Evolutionary conservation across 768 basidiomycete genomes (phyloP).

Genomic region (Dendrothele bispora): DNA sequence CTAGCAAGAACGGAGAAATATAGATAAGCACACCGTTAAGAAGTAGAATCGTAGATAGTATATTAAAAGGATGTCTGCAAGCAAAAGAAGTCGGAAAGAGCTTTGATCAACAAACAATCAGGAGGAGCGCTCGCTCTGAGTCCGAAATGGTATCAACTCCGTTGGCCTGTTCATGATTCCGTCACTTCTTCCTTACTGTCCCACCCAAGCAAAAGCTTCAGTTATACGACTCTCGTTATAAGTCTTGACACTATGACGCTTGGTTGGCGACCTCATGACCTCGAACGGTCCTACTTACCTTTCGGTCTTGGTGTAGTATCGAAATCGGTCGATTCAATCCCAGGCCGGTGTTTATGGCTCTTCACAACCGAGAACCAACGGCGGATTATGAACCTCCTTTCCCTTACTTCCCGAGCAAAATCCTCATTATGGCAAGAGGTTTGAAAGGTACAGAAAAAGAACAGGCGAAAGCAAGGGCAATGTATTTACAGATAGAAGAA

Average conservation of each 20-base stretch:
- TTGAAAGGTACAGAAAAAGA: slow-evolving; percentile 30
- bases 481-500: no score
- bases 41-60: no score
- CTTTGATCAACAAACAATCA: no score
- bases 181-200: slow-evolving; percentile 39
- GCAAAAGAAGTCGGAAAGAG: no score
- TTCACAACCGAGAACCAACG: slow-evolving; percentile 45
- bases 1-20: no score
- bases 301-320: slow-evolving; percentile 57
- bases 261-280: slow-evolving; percentile 79
- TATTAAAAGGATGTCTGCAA: no score
- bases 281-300: slow-evolving; percentile 63
- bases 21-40: no score
- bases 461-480: slow-evolving; percentile 39
- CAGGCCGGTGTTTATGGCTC: slow-evolving; percentile 71
- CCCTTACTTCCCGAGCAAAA: slow-evolving; percentile 23
- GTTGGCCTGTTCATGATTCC: slow-evolving; percentile 37
- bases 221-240: slow-evolving; percentile 65
- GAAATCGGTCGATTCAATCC: slow-evolving; percentile 76
- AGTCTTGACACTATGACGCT: slow-evolving; percentile 74
- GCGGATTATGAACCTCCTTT: slow-evolving; percentile 16
- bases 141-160: no score
- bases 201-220: slow-evolving; percentile 39
- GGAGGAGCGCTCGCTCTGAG: no score
- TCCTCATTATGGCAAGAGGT: slow-evolving; percentile 27